Evolutionary conservation across 257 asterid genomes (phyloP), one percentile per base, ranked within the genome.

Genomic region (Salvia rosmarinus): DNA sequence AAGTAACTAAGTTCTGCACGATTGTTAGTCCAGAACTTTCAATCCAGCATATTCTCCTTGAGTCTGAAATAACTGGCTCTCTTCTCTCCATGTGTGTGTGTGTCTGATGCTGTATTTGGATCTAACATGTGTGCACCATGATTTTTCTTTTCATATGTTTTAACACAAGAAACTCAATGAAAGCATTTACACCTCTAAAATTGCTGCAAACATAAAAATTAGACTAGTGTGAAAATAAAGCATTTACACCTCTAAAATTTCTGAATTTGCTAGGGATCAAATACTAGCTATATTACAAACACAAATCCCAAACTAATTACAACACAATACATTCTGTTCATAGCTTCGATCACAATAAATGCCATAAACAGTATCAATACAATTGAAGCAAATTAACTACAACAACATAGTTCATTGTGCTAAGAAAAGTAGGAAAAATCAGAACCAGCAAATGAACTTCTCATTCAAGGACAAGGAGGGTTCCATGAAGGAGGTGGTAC

Each of bases 401-500:
- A 32, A n/a, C n/a, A n/a, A n/a, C n/a, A n/a, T 3, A 25, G 17
- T 60, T 40, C 51, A 11, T 25, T 39, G 4, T 25, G 23, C 13
- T 9, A 11, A 63, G 37, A n/a, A 6, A 25, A 25, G 64, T 4
- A 25, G 28, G 39, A 19, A 50, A 58, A 8, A 42, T 64, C 75
- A 73, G 56, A 67, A 65, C 59, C 51, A 68, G 75, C 78, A 63
- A 49, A 51, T 28, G 35, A 7, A 44, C 64, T 37, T 70, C 49
- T 21, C 42, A 69, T 61, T 63, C 55, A 67, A 80, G 95, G 96
- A 46, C 95, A 94, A 46, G 96, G 96, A 67, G 97, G 96, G 80
- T 71, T 85, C 99, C 97, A 94, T 9, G 96, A 86, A 57, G 95
- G 83, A 72, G 99, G 99, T 28, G 99, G 96, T 55, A 94, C 96